Evolutionary conservation across 2,329 filamentous ascomycete genomes (phyloP).

Genomic region (Albophoma yamanashiensis): DNA sequence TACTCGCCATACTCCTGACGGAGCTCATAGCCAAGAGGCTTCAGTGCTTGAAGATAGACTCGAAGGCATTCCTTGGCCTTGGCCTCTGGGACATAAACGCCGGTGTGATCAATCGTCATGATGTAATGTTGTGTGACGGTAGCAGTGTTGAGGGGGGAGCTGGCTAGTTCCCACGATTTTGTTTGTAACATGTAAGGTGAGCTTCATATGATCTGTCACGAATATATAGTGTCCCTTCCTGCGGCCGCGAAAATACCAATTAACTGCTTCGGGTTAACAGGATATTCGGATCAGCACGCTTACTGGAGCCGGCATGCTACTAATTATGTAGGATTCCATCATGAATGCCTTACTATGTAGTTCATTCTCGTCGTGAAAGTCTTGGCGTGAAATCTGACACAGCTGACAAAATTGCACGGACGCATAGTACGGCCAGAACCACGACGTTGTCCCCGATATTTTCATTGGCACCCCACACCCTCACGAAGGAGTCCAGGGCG

Average conservation of each 20-base stretch:
- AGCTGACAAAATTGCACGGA: neutral
- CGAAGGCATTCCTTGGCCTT: conserved; percentile 16
- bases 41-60: conserved; percentile 24
- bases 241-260: neutral
- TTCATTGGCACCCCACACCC: neutral
- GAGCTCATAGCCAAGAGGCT: conserved; percentile 23
- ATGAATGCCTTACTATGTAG: too few relatives aligned
- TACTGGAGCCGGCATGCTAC: too few relatives aligned
- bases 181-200: neutral
- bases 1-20: conserved; percentile 14
- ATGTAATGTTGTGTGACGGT: conserved; percentile 1
- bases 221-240: neutral
- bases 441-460: neutral
- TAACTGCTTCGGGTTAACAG: neutral
- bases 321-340: neutral
- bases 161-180: too few relatives aligned
- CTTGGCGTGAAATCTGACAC: neutral
- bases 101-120: conserved; percentile 26
- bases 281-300: neutral
- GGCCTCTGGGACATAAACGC: conserved; percentile 13
- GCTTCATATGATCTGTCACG: neutral
- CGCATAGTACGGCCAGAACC: neutral
- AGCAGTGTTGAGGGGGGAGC: neutral
- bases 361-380: neutral
- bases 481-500: neutral